These are phyloP conservation scores for Aegilops sharonensis DNA, from an alignment of 176 grass and related monocot species.

Conservation along the genomic window DNA sequence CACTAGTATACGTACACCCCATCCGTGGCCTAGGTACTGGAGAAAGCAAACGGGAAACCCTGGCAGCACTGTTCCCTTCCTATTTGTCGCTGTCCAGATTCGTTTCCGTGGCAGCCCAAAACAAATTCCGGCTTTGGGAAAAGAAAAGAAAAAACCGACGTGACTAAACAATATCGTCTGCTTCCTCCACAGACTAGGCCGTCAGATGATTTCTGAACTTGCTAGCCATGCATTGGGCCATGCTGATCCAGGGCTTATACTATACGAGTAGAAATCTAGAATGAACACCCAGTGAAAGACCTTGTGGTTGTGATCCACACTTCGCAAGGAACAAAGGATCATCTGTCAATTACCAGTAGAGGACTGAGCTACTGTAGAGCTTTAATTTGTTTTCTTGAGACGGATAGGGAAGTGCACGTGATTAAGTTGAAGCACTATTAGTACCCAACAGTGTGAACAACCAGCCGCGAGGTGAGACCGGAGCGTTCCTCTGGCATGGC, in stretches of 20 bases:
- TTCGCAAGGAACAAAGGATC: not conserved
- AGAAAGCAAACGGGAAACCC: slow-evolving; percentile 25
- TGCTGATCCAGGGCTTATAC: not conserved
- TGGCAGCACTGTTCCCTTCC: slow-evolving; percentile 8
- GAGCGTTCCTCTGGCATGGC: not conserved
- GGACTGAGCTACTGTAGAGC: not conserved
- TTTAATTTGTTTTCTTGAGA: not conserved
- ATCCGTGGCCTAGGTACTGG: slow-evolving; percentile 18
- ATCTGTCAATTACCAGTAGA: not conserved
- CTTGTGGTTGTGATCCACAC: slow-evolving; percentile 1
- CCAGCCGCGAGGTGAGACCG: not conserved
- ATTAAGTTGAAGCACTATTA: no score
- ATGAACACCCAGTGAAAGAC: no score
- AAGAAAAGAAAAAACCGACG: not conserved
- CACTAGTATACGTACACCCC: not conserved
- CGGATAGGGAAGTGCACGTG: no score
- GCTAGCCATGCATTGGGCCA: slow-evolving; percentile 6
- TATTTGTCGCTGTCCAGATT: slow-evolving; percentile 17
- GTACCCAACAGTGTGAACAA: not conserved
- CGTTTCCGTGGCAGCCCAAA: not conserved
- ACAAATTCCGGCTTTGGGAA: not conserved
- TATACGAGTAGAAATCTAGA: no score
- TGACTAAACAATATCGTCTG: not conserved
- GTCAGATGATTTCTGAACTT: not conserved
- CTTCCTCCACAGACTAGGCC: not conserved